These are phyloP conservation scores for Malus hybrid DNA, from an alignment of 331 rosid species.

Conservation along the genomic window DNA sequence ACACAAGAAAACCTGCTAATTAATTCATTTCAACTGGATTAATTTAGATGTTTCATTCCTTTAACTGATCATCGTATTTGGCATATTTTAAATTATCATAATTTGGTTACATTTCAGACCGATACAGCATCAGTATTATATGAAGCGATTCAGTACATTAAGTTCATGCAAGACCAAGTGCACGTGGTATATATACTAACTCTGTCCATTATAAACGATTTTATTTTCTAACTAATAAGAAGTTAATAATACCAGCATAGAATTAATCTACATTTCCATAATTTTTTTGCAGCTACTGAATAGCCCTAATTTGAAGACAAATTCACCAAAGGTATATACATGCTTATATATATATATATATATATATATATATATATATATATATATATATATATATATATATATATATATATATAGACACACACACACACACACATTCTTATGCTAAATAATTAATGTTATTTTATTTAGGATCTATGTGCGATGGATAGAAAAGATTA, in stretches of 20 bases:
- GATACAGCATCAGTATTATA: slow-evolving; percentile 91
- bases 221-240: not conserved
- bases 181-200: slow-evolving; percentile 33
- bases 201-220: no score
- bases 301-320: slow-evolving; percentile 73
- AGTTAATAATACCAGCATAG: not conserved
- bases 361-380: not conserved
- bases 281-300: slow-evolving; percentile 57
- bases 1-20: not conserved
- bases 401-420: not conserved
- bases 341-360: not conserved
- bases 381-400: not conserved
- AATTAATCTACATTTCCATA: not conserved
- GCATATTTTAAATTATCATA: not conserved
- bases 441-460: not conserved
- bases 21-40: not conserved
- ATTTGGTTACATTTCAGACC: slow-evolving; percentile 52
- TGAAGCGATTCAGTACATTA: slow-evolving; percentile 90
- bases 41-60: not conserved
- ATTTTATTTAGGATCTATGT: slow-evolving; percentile 53
- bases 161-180: slow-evolving; percentile 86
- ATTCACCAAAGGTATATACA: slow-evolving; percentile 47
- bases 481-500: slow-evolving; percentile 55
- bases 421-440: not conserved
- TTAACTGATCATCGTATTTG: no score